These are phyloP conservation scores for Mayamaea pseudoterrestris DNA, from an alignment of 108 stramenopile genomes.

Conservation along the genomic window DNA sequence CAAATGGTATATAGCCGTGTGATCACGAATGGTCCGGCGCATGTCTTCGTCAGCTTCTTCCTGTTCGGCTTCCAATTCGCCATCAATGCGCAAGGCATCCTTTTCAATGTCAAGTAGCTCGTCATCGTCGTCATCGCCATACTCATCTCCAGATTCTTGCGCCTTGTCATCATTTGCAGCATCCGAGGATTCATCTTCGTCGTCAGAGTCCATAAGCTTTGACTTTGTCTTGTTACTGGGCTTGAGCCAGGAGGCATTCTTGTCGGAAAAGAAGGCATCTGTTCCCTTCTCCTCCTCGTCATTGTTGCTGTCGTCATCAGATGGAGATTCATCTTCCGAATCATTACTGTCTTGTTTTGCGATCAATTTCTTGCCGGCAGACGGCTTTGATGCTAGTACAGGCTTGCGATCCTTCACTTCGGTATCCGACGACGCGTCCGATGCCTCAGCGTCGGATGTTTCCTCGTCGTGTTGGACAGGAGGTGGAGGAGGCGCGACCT, in stretches of 20 bases:
- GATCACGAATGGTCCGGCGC: constrained; percentile 60
- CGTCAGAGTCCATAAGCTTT: constrained; percentile 41
- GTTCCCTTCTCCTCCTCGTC: background rate
- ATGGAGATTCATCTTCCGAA: too few relatives aligned
- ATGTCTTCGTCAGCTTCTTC: constrained; percentile 76
- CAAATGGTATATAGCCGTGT: constrained; percentile 69
- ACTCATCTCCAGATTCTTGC: constrained; percentile 4
- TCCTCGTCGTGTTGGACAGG: too few relatives aligned
- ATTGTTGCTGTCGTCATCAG: background rate
- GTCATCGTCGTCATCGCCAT: constrained; percentile 50
- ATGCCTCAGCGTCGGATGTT: too few relatives aligned
- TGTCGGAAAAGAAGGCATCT: constrained; percentile 33
- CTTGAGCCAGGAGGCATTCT: constrained; percentile 77
- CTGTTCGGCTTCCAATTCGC: constrained; percentile 44
- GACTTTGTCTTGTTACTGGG: constrained; percentile 40
- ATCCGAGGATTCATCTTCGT: constrained; percentile 30
- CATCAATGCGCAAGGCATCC: constrained; percentile 56
- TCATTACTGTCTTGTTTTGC: too few relatives aligned
- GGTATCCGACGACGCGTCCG: too few relatives aligned
- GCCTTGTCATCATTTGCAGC: constrained; percentile 3
- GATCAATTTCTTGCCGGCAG: too few relatives aligned
- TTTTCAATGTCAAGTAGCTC: constrained; percentile 69
- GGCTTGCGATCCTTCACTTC: too few relatives aligned
- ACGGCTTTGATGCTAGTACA: too few relatives aligned
- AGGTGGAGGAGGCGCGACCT: too few relatives aligned